phyloP scores from a whole-genome alignment of 768 basidiomycete species.

The Phanerodontia chrysosporium region DNA sequence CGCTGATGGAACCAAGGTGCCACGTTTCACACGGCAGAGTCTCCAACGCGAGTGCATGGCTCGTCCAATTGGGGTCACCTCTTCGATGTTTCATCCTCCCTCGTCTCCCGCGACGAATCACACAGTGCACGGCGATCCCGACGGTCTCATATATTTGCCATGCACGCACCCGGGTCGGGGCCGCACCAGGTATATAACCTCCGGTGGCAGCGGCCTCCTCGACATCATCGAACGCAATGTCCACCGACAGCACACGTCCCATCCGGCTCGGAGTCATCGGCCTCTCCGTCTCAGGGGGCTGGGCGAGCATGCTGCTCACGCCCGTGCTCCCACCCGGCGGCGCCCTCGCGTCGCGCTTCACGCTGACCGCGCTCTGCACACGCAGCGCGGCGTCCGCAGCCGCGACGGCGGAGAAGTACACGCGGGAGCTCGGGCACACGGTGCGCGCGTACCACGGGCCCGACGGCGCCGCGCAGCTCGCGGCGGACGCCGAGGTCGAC shows the following conservation, averaged over 20 bases:
- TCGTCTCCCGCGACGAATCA: too few species aligned
- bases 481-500: slow-evolving; percentile 33
- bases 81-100: too few species aligned
- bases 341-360: slow-evolving; percentile 9
- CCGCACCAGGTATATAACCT: too few species aligned
- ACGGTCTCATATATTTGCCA: too few species aligned
- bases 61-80: too few species aligned
- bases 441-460: slow-evolving; percentile 33
- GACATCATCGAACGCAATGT: too few species aligned
- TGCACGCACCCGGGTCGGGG: too few species aligned
- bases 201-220: too few species aligned
- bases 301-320: slow-evolving; percentile 6
- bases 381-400: slow-evolving; percentile 4
- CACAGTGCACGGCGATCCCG: too few species aligned
- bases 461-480: slow-evolving; percentile 19
- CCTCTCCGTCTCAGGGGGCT: slow-evolving; percentile 7
- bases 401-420: slow-evolving; percentile 29
- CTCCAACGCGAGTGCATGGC: too few species aligned
- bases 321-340: slow-evolving; percentile 3
- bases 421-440: slow-evolving; percentile 17
- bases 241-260: not conserved
- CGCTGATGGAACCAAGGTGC: too few species aligned
- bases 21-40: too few species aligned
- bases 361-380: slow-evolving; percentile 9
- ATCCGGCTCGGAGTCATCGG: slow-evolving; percentile 22